A percentile compares a stretch with the other conserved stretches of the same genome.
These are phyloP conservation scores for Ambrosiella cleistominuta DNA, from an alignment of 2,329 filamentous ascomycete species.

Conservation along the genomic window DNA sequence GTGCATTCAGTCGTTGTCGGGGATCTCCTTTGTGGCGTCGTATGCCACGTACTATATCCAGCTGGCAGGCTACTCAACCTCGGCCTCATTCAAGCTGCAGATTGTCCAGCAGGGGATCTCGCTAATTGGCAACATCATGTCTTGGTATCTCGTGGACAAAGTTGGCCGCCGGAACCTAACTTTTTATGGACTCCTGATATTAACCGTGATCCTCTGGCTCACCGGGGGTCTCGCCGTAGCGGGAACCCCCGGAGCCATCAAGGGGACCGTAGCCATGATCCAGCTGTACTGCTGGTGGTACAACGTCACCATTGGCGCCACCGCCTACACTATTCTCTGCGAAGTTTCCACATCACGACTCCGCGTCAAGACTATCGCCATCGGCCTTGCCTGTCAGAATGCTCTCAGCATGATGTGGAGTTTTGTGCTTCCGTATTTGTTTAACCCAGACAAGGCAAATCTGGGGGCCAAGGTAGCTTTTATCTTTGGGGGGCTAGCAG, in stretches of 20 bases:
- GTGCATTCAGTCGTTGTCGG: constrained; percentile 21
- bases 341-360: constrained; percentile 22
- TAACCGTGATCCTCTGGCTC: constrained; percentile 25
- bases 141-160: constrained; percentile 20
- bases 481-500: constrained; percentile 22
- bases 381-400: constrained; percentile 21
- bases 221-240: constrained; percentile 20
- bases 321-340: constrained; percentile 21
- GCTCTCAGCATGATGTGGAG: constrained; percentile 12
- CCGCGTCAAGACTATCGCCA: constrained; percentile 22
- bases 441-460: constrained; percentile 17
- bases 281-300: constrained; percentile 18
- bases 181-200: constrained; percentile 18
- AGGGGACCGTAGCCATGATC: constrained; percentile 21
- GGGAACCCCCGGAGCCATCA: constrained; percentile 13
- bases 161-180: constrained; percentile 19
- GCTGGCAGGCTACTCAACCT: constrained; percentile 23
- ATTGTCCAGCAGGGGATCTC: constrained; percentile 18
- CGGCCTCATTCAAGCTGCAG: constrained; percentile 22
- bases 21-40: constrained; percentile 20
- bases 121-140: constrained; percentile 19
- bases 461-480: constrained; percentile 20
- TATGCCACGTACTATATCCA: constrained; percentile 28
- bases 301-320: constrained; percentile 22
- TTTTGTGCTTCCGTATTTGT: constrained; percentile 14